Base-by-base conservation (phyloP, 305 asterid species). In the Solanum chacoense region DNA sequence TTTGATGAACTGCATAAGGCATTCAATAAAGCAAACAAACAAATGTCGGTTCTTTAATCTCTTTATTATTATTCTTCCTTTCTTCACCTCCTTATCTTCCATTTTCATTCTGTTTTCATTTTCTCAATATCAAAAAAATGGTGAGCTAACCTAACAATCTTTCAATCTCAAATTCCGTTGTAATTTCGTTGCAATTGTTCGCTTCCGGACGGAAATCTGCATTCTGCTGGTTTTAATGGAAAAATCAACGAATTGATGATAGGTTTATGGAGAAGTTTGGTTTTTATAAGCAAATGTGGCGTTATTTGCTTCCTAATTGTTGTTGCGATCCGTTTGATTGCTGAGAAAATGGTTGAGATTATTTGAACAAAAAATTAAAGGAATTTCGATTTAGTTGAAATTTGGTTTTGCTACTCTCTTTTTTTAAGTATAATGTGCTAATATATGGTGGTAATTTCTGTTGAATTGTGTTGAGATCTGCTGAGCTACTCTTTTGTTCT, bases 1-100 rank as follows among this genome's bases (percentile, higher is more conserved):
- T 85, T 85, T 85, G 87, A 85, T 65, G 80, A 87, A 71, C 73
- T 42, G 85, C 73, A 38, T n/a, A 55, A 16, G 81, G 69, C 88
- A 24, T 85, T 85, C 87, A 38, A 42, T 32, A 87, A 75, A 76
- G 89, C 50, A 22, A 87, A n/a, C 36, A 35, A 78, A 12, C 67
- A 40, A 79, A 87, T 87, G 89, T 87, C 85, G 89, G 89, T 75
- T 87, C 89, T 80, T 80, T 79, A 37, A 24, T 38, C 63, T 24
- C 67, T 28, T 80, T 16, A 76, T 80, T 38, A 79, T 37, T 16
- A 40, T 40, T 31, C 71, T 81, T 81, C 85, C 69, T 80, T 80
- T 40, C 67, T 75, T 75, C 32, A 73, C 31, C 35, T 59, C 37
- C 26, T 73, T 63, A n/a, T 36, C 42, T 40, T 55, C 13, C 45